Percentiles rank a stretch among this genome's conserved stretches.
phyloP scores from a whole-genome alignment of 2,329 filamentous ascomycete species.

The Tricladium varicosporioides region DNA sequence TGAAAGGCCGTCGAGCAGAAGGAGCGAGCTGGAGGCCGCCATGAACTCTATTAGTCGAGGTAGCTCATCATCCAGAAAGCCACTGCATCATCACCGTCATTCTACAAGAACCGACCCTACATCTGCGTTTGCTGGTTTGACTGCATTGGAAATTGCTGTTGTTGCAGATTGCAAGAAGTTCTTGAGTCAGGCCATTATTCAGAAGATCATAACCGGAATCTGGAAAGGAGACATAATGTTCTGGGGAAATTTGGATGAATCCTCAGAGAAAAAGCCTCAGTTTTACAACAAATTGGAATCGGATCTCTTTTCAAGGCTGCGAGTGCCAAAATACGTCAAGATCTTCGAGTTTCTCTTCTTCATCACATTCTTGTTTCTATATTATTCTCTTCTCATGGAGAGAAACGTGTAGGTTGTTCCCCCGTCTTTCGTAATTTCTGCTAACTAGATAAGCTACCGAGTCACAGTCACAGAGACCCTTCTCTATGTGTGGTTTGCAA shows the following conservation, averaged over 20 bases:
- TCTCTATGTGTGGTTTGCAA: constrained; percentile 82
- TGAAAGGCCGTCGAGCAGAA: constrained; percentile 25
- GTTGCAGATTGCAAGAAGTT: constrained; percentile 83
- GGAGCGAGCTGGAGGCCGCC: constrained; percentile 41
- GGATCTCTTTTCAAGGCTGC: constrained; percentile 71
- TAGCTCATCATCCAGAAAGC: too few relatives aligned
- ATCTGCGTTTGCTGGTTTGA: constrained; percentile 72
- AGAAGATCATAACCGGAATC: constrained; percentile 79
- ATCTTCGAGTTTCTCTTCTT: constrained; percentile 83
- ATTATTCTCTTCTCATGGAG: constrained; percentile 82
- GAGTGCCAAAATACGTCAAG: constrained; percentile 83
- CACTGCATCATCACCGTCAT: too few relatives aligned
- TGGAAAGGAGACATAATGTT: constrained; percentile 87
- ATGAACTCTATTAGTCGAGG: constrained; percentile 48
- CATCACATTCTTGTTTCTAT: constrained; percentile 70
- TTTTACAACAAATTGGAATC: constrained; percentile 67
- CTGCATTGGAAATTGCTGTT: constrained; percentile 82
- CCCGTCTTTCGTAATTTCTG: background rate
- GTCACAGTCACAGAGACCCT: constrained; percentile 69
- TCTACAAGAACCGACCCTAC: constrained; percentile 51
- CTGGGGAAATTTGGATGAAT: constrained; percentile 74
- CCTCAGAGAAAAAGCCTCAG: constrained; percentile 72
- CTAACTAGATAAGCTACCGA: constrained; percentile 36
- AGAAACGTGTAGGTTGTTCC: constrained; percentile 50
- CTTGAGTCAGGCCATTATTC: constrained; percentile 74